phyloP scores from a whole-genome alignment of 202 grass and related monocot genomes.

The Panicum hallii region DNA sequence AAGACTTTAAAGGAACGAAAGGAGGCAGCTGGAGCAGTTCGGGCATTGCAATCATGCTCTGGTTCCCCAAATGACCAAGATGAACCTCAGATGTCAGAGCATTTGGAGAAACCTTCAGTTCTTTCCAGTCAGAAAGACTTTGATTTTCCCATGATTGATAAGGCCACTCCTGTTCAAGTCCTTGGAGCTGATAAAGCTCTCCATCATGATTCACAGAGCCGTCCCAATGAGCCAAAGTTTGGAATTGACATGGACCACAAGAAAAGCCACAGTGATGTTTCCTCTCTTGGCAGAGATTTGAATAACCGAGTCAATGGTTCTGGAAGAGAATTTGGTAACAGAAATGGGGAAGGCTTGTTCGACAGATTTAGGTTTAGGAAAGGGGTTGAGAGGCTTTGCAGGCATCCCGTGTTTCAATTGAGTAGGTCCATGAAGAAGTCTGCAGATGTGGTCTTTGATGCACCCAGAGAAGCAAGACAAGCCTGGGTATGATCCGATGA shows the following conservation, averaged over 20 bases:
- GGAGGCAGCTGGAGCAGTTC: conserved; percentile 28
- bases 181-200: conserved; percentile 39
- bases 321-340: conserved; percentile 55
- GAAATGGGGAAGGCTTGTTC: conserved; percentile 57
- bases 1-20: conserved; percentile 84
- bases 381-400: conserved; percentile 81
- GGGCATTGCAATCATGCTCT: conserved; percentile 53
- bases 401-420: conserved; percentile 92
- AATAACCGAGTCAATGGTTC: conserved; percentile 39
- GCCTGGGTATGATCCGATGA: conserved; percentile 73
- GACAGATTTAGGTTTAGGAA: conserved; percentile 91
- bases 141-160: conserved; percentile 55
- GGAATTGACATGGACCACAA: conserved; percentile 32
- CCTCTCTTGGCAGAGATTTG: conserved; percentile 19
- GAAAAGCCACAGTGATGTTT: conserved; percentile 36
- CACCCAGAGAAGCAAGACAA: conserved; percentile 68
- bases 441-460: conserved; percentile 66
- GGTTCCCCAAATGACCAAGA: conserved; percentile 67
- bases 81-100: conserved; percentile 42
- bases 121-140: conserved; percentile 30
- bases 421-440: conserved; percentile 82
- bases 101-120: conserved; percentile 40
- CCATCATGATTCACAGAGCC: conserved; percentile 41
- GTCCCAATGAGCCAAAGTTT: conserved; percentile 35
- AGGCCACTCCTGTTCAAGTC: conserved; percentile 57